Base-by-base conservation (phyloP, 1,139 yeast genomes). In the Magnusiomyces fungicola region DNA sequence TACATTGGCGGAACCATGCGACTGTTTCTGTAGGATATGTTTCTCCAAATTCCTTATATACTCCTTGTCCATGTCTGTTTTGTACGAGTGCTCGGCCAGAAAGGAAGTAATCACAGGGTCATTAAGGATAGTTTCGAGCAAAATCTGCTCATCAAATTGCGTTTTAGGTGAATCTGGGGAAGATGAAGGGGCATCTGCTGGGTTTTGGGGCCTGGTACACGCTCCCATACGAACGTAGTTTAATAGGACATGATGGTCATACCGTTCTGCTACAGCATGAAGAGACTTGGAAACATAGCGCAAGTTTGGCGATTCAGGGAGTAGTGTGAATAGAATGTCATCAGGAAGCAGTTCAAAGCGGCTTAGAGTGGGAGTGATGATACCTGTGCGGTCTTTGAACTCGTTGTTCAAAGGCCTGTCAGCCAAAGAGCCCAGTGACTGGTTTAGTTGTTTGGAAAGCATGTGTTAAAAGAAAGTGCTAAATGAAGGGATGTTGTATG, bases 251-350 rank as follows among this genome's bases (percentile, higher is more conserved):
- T 51, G 54, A 10, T 18, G 25, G 18, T 51, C 51, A 4, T 41
- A 45, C 4, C 32, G 36, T 37, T 51, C 54, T 27, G 54, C 48
- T 3, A 45, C 25, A 0, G 36, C 25, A 22, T 46, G 49, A 3
- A 51, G 40, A 2, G 36, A 32, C 14, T 45, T 41, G 22, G 33
- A 40, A 12, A 48, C 49, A 19, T 39, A 34, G 16, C 54, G 32
- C 12, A 51, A 45, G 6, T 38, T 24, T 3, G 51, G 51, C 4
- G 49, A 46, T 9, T 43, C 14, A 2, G 25, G 32, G 12, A 51
- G 25, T 10, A 51, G 39, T 5, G n/a, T 10, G 23, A 34, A 43
- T 7, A 51, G 29, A 3, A 51, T 37, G 21, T 51, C 54, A 5
- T 29, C 38, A 21, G 54, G 51, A 21, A 51, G 25, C n/a, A 23